These are phyloP conservation scores for Populus simonii DNA, from an alignment of 345 rosid species.

Conservation along the genomic window DNA sequence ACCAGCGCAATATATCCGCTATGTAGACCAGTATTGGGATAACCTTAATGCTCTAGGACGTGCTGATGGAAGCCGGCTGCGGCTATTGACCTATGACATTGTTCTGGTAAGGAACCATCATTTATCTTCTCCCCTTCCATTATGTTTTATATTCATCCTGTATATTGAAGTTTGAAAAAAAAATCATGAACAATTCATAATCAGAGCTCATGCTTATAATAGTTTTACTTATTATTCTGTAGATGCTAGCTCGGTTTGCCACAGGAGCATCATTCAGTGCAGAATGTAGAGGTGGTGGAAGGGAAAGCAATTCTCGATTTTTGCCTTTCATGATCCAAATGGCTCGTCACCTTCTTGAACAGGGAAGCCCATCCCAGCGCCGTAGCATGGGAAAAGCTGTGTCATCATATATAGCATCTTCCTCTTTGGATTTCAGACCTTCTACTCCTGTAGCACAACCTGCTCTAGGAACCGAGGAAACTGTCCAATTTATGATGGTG, in stretches of 20 bases:
- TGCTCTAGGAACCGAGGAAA: conserved; percentile 69
- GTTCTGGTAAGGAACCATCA: conserved; percentile 61
- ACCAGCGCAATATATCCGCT: conserved; percentile 68
- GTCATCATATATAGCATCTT: conserved; percentile 59
- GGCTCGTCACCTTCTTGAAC: conserved; percentile 93
- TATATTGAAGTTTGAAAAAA: neutral
- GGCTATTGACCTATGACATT: conserved; percentile 85
- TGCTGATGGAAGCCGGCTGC: conserved; percentile 90
- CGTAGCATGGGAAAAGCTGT: conserved; percentile 73
- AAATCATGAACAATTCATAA: no score
- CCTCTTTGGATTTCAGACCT: conserved; percentile 53
- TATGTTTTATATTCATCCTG: neutral
- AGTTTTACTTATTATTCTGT: neutral
- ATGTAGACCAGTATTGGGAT: conserved; percentile 94
- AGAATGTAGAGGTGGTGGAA: conserved; percentile 92
- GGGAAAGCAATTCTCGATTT: conserved; percentile 96
- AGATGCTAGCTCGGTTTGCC: conserved; percentile 99
- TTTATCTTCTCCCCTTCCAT: neutral
- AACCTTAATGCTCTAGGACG: conserved; percentile 90
- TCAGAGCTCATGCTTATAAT: no score
- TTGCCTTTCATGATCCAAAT: conserved; percentile 91
- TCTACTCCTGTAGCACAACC: conserved; percentile 50
- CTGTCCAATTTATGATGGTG: conserved; percentile 97
- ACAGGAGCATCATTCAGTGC: conserved; percentile 92
- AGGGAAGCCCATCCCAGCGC: conserved; percentile 76